Percentiles rank a stretch among this genome's conserved stretches.
These are phyloP conservation scores for Puccinia brachypodii DNA, from an alignment of 1,284 basidiomycete genomes.

Conservation along the genomic window DNA sequence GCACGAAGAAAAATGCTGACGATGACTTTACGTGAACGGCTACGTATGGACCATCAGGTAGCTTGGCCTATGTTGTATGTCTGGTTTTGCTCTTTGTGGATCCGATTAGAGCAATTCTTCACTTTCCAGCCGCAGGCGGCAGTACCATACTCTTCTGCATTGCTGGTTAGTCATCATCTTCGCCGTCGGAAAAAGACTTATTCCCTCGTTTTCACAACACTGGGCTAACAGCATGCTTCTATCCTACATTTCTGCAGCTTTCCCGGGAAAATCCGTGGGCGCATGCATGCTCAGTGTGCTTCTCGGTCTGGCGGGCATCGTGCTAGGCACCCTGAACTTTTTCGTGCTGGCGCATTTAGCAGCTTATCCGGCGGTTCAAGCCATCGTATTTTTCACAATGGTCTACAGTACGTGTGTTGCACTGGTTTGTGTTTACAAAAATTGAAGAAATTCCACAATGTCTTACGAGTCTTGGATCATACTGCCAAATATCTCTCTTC, in stretches of 20 bases:
- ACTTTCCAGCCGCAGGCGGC: conserved; percentile 54
- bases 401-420: conserved; percentile 52
- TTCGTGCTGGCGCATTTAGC: conserved; percentile 56
- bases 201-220: neutral
- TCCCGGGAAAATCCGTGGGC: conserved; percentile 54
- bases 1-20: neutral
- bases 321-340: conserved; percentile 55
- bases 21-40: neutral
- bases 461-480: neutral
- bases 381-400: conserved; percentile 56
- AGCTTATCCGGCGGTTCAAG: conserved; percentile 56
- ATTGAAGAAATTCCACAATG: neutral
- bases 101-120: conserved; percentile 52
- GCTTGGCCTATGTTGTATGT: conserved; percentile 55
- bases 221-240: conserved; percentile 53
- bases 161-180: conserved; percentile 10
- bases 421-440: neutral
- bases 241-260: conserved; percentile 53
- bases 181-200: neutral
- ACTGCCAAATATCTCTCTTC: neutral
- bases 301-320: conserved; percentile 54
- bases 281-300: conserved; percentile 50
- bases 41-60: conserved; percentile 47
- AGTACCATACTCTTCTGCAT: conserved; percentile 43
- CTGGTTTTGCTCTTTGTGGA: conserved; percentile 56